Base-by-base conservation (phyloP, 257 asterid genomes). In the Striga asiatica region DNA sequence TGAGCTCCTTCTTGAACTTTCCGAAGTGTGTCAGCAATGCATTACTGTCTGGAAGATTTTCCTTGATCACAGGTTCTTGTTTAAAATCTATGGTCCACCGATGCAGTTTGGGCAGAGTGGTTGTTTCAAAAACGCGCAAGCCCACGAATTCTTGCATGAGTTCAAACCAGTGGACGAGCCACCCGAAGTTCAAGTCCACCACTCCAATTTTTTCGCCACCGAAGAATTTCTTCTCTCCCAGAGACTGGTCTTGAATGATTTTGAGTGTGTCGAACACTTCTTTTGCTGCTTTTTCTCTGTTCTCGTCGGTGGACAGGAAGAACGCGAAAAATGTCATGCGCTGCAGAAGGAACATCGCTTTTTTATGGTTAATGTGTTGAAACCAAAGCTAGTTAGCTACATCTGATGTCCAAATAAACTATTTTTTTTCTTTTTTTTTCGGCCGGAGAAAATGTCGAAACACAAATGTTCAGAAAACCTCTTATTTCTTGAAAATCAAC, bases 161-260 rank as follows among this genome's bases (percentile, higher is more conserved):
- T 11, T 16, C 61, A 24, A 74, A 24, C 61, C 64, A 49, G 47
- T 47, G 46, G 17, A 50, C 50, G 12, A 74, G 69, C 69, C 75
- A 67, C 47, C 83, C 83, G 7, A 49, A 61, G 4, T 29, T 23
- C 52, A 77, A 11, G 76, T 77, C 83, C 54, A 74, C 62, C 62
- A 67, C 3, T 65, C 75, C 76, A 2, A 77, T 51, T n/a, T 35
- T 59, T 23, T 54, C 34, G 6, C 78, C 80, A 0, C 79, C 77
- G 5, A 77, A 74, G 67, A 71, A 77, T 47, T 66, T 71, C 60
- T 77, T 67, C 5, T 45, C 80, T 12, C 72, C 83, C 21, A 77
- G 68, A 4, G 72, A 76, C 50, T 46, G 61, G 18, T 78, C 84
- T 60, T 74, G 68, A 23, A 74, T 52, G 41, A 32, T 66, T 27